Base-by-base conservation (phyloP, 2,329 filamentous ascomycete species). In the Alternaria novae-zelandiae region DNA sequence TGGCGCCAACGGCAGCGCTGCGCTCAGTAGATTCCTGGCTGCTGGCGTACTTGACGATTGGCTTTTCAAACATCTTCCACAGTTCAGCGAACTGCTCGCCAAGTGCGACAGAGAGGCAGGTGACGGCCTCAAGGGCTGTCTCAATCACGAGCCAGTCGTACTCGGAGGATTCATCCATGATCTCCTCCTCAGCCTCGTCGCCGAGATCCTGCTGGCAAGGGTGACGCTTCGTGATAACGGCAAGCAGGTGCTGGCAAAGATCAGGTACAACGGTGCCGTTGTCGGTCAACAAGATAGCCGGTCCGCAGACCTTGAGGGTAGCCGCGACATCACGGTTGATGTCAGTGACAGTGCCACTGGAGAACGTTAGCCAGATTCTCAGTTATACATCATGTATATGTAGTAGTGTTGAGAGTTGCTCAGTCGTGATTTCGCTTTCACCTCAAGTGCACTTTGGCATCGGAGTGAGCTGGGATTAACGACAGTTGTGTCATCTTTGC, bases 391-490 rank as follows among this genome's bases (percentile, higher is more conserved):
- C 20, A 21, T 59, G 65, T 41, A 66, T 28, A 43, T 72, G 62
- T 46, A 67, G 72, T 63, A 67, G 70, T 71, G 83, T 82, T 85
- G 82, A 81, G 76, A 79, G 81, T 81, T 64, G 70, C 78, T 86
- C 83, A 86, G 84, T 82, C 85, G 85, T 81, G 84, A 82, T 86
- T 83, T 87, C 91, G 93, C 85, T 83, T 96, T 96, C 90, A 90
- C 93, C 93, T 91, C 93, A 97, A 89, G 84, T 89, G 89, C 91
- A 89, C 79, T 70, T 84, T 87, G 84, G 92, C 90, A 90, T 98
- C 91, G 92, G 93, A 97, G 94, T 97, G 95, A 97, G 94, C 94
- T 97, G 94, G 94, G 95, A 95, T 88, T 95, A 94, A 94, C 93
- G 92, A 89, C 53, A 88, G 84, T 82, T 85, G 88, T 86, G 83